Conservation (phyloP, 148 eudicot genomes). For the Fagopyrum homotropicum region DNA sequence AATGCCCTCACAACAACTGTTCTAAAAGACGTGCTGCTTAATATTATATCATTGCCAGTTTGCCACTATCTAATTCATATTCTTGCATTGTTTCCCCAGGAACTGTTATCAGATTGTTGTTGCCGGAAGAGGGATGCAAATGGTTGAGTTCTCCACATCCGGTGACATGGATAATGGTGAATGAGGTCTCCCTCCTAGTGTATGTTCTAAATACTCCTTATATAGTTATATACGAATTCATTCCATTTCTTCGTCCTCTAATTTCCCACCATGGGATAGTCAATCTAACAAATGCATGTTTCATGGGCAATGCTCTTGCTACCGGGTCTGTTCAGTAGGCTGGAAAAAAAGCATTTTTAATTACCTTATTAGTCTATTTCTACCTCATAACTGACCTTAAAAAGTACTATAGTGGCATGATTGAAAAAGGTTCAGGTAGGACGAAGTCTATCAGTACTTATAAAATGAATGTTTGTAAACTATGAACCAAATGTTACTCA, state of each 20-base stretch:
- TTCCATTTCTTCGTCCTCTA: neutral
- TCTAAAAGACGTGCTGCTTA: neutral
- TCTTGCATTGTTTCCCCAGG: constrained; percentile 27
- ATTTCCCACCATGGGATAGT: neutral
- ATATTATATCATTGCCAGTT: neutral
- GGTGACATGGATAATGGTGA: constrained; percentile 18
- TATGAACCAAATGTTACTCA: no score
- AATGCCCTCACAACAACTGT: constrained; percentile 3
- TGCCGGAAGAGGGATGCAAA: constrained; percentile 94
- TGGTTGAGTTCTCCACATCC: constrained; percentile 55
- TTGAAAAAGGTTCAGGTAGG: no score
- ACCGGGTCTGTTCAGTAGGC: neutral
- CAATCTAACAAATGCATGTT: neutral
- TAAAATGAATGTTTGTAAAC: no score
- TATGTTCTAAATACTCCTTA: neutral
- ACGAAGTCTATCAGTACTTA: no score
- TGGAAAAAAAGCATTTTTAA: neutral
- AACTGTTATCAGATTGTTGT: constrained; percentile 68
- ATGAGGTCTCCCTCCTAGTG: neutral
- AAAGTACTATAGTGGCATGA: neutral
- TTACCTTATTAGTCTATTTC: neutral
- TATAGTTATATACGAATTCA: neutral
- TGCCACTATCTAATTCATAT: neutral
- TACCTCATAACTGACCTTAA: neutral
- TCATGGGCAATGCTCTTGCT: neutral